These are phyloP conservation scores for Incumbomyces lentus DNA, from an alignment of 2,329 filamentous ascomycete genomes.

Conservation along the genomic window DNA sequence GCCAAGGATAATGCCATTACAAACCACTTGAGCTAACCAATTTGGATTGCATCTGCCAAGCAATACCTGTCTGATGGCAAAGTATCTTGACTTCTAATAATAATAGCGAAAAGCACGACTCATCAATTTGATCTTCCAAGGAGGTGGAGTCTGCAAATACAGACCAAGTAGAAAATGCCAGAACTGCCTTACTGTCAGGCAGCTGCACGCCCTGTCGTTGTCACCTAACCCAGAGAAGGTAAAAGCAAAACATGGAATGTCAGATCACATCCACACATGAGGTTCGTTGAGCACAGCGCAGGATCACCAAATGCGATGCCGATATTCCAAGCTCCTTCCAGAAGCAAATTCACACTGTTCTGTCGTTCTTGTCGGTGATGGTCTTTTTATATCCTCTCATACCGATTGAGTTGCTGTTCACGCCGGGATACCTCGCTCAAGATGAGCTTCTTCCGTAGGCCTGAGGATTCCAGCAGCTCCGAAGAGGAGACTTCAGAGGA, in stretches of 20 bases:
- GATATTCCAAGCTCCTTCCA: neutral
- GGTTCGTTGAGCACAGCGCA: neutral
- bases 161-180: neutral
- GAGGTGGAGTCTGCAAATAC: neutral
- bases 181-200: neutral
- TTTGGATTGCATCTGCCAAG: no score
- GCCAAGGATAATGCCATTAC: no score
- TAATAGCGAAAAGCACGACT: no score
- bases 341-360: neutral
- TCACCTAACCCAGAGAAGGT: conserved; percentile 2
- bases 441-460: conserved; percentile 5
- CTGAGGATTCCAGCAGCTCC: neutral
- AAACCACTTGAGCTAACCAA: no score
- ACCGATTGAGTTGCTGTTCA: neutral
- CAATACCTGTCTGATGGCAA: no score
- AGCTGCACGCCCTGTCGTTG: conserved; percentile 2
- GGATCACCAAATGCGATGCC: neutral
- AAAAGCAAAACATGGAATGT: conserved; percentile 5
- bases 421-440: neutral
- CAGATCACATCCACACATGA: neutral
- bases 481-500: conserved; percentile 1
- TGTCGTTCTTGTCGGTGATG: neutral
- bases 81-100: no score
- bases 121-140: no score
- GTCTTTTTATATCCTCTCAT: neutral